phyloP scores from a whole-genome alignment of 305 asterid species.

The Coffea humblotiana region DNA sequence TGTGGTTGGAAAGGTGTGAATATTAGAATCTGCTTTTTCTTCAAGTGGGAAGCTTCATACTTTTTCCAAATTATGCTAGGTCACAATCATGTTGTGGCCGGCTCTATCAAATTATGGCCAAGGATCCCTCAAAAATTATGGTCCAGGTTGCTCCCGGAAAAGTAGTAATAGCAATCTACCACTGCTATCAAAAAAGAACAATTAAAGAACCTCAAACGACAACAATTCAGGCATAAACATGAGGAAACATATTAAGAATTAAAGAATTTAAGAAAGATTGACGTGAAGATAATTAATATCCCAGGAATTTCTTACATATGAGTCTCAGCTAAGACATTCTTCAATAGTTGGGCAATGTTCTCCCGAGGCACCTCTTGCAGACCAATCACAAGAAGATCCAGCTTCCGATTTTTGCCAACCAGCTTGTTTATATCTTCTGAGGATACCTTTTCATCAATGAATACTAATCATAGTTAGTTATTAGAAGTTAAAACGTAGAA shows the following conservation, averaged over 20 bases:
- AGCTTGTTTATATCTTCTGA: constrained; percentile 50
- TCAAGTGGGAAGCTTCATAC: too few species aligned
- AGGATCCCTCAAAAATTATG: neutral
- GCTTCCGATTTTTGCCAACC: constrained; percentile 48
- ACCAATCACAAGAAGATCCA: constrained; percentile 60
- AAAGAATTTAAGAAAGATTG: neutral
- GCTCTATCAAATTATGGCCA: constrained; percentile 3
- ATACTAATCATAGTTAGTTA: neutral
- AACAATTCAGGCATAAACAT: neutral
- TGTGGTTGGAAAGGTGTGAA: too few species aligned
- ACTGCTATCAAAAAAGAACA: too few species aligned
- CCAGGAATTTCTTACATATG: constrained; percentile 39
- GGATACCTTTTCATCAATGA: constrained; percentile 32
- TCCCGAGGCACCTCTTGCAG: constrained; percentile 63
- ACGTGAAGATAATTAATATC: neutral
- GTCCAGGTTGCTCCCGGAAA: neutral
- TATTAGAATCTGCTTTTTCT: too few species aligned
- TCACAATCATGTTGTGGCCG: neutral
- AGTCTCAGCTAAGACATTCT: constrained; percentile 41
- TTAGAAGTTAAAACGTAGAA: neutral
- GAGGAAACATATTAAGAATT: neutral
- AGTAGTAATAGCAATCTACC: too few species aligned
- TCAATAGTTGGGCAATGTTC: constrained; percentile 43
- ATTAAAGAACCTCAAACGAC: neutral
- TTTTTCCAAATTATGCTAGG: neutral